phyloP scores from a whole-genome alignment of 345 rosid species.

The Salix suchowensis region DNA sequence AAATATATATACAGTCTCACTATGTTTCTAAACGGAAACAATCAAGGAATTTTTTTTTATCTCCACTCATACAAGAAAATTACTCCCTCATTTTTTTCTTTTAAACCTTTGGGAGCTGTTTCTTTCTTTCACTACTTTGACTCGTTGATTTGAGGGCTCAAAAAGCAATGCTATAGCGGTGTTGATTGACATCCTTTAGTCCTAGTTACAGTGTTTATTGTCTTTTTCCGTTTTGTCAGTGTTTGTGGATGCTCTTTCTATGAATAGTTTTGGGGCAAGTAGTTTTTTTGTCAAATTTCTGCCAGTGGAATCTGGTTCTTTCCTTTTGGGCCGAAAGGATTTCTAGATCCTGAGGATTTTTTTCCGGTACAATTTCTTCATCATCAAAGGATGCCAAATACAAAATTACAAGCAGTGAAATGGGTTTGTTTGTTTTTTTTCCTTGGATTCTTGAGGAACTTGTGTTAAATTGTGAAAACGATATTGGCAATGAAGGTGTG shows the following conservation, averaged over 20 bases:
- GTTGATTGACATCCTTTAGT: slow-evolving; percentile 5
- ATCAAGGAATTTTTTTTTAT: neutral
- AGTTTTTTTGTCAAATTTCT: slow-evolving; percentile 4
- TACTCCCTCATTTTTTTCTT: neutral
- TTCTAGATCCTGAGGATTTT: slow-evolving; percentile 22
- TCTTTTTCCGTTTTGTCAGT: slow-evolving; percentile 11
- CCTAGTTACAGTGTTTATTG: slow-evolving; percentile 10
- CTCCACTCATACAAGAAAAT: slow-evolving; percentile 16
- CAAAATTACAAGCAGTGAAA: neutral
- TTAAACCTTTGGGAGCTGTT: slow-evolving; percentile 20
- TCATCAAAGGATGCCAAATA: slow-evolving; percentile 1
- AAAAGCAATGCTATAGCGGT: slow-evolving; percentile 17
- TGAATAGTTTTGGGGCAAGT: neutral
- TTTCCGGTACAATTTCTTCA: slow-evolving; percentile 10
- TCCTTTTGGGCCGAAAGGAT: slow-evolving; percentile 25
- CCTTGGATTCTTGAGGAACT: slow-evolving; percentile 12
- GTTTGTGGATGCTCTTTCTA: slow-evolving; percentile 5
- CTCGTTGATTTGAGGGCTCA: slow-evolving; percentile 34
- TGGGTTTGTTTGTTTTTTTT: slow-evolving; percentile 8
- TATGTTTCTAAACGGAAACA: slow-evolving; percentile 22
- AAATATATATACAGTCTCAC: slow-evolving; percentile 17
- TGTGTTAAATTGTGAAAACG: slow-evolving; percentile 36
- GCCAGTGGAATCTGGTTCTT: slow-evolving; percentile 13
- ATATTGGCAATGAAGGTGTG: slow-evolving; percentile 44
- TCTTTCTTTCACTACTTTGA: slow-evolving; percentile 34